Base-by-base conservation (phyloP, 2,329 filamentous ascomycete species). In the Dothistroma pini region DNA sequence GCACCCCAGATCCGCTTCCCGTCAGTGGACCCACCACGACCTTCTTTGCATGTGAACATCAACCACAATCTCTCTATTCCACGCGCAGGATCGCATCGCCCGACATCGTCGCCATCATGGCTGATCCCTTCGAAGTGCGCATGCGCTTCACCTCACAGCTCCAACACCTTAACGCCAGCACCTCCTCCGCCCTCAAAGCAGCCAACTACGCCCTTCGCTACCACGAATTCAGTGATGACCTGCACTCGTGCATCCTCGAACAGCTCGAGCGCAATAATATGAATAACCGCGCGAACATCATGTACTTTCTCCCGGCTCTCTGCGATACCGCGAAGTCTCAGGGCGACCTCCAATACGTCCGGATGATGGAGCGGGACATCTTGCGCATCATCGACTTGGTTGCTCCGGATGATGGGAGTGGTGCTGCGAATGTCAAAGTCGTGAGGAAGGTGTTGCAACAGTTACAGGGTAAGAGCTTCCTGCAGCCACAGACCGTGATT, bases 241-340 rank as follows among this genome's bases (percentile, higher is more conserved):
- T 99, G 69, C 95, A 99, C 76, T 96, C 90, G 21, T 99, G 96
- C 77, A 97, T 99, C 70, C 78, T 99, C 49, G 95, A 99, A 78
- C 93, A 97, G 76, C 83, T 99, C 32, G 93, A 97, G 76, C 84
- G 86, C 71, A 96, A 91, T 68, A 93, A 90, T 68, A 96, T 99
- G 89, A 99, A 99, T 77, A 96, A 89, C 56, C 85, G 93, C 63
- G 96, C 95, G 61, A 99, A 99, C 75, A 97, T 99, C 75, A 96
- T 99, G 89, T 99, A 96, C 78, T 99, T 99, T 77, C 89, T 99
- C 72, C 93, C 97, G 72, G 89, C 93, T 69, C 90, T 99, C 68
- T 90, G 96, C 73, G 93, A 97, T 73, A 83, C 91, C 77, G 90
- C 91, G 22, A 83, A 86, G 64, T 89, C 87, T 67, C 90, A 91